These are phyloP conservation scores for Chlorella vulgaris DNA, from an alignment of 139 green algal genomes.

Conservation along the genomic window DNA sequence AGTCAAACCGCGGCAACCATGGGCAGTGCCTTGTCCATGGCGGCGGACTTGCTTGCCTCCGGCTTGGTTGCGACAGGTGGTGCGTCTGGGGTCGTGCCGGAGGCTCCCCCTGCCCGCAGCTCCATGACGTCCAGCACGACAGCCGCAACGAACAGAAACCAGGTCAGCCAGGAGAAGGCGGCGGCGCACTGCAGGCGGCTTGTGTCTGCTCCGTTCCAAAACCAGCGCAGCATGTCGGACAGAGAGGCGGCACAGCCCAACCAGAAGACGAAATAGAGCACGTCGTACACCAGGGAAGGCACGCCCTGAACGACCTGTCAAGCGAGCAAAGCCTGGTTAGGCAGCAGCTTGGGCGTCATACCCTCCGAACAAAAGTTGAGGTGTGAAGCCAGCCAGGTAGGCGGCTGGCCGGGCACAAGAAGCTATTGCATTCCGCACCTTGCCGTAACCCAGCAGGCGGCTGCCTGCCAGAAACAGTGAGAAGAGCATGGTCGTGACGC, in stretches of 20 bases:
- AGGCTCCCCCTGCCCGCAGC: background rate
- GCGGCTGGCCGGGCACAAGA: background rate
- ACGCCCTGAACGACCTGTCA: background rate
- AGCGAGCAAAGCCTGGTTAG: background rate
- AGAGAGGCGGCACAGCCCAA: slow-evolving; percentile 9
- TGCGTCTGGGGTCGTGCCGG: background rate
- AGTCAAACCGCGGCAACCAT: too few relatives aligned
- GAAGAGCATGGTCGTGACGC: background rate
- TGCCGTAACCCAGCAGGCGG: background rate
- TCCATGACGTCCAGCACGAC: slow-evolving; percentile 1
- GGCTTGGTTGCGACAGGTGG: background rate
- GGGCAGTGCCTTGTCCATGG: background rate
- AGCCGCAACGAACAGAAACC: background rate
- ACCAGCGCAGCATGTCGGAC: background rate
- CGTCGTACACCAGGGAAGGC: slow-evolving; percentile 6
- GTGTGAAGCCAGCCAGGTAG: background rate
- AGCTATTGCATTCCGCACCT: background rate
- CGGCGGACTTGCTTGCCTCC: too few relatives aligned
- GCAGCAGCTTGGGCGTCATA: too few relatives aligned
- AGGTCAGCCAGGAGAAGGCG: slow-evolving; percentile 23
- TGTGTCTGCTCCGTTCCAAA: background rate
- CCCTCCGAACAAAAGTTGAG: background rate
- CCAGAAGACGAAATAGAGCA: slow-evolving; percentile 22
- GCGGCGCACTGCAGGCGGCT: background rate
- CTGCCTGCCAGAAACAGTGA: background rate